Conservation (phyloP, 78 protist species). For the Anaeramoeba flamelloides region DNA sequence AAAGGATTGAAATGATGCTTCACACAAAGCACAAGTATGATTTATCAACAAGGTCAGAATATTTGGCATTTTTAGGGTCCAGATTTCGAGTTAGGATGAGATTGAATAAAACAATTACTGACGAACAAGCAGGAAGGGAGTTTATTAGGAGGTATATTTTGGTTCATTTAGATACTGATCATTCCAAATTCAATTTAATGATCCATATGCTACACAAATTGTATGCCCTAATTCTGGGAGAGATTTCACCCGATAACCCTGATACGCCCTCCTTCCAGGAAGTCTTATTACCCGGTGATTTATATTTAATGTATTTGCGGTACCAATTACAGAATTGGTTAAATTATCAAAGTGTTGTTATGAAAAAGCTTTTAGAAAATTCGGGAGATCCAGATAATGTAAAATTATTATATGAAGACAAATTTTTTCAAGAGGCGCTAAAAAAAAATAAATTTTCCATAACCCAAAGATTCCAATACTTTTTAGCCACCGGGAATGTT, state of each 20-base stretch:
- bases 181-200: slow-evolving; percentile 56
- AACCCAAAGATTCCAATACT: too few species aligned
- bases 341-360: too few species aligned
- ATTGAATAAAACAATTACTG: background rate
- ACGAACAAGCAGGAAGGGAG: slow-evolving; percentile 26
- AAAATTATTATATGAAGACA: too few species aligned
- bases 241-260: slow-evolving; percentile 36
- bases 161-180: slow-evolving; percentile 46
- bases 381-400: too few species aligned
- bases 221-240: too few species aligned
- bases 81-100: slow-evolving; percentile 12
- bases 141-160: slow-evolving; percentile 38
- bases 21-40: slow-evolving; percentile 14
- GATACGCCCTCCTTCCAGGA: slow-evolving; percentile 66
- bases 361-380: too few species aligned
- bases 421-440: too few species aligned
- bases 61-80: slow-evolving; percentile 39
- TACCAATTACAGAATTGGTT: too few species aligned
- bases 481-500: slow-evolving; percentile 77
- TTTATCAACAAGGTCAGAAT: slow-evolving; percentile 24
- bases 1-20: slow-evolving; percentile 49
- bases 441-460: too few species aligned
- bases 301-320: too few species aligned
- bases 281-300: slow-evolving; percentile 59
- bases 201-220: too few species aligned